A percentile compares a stretch with the other conserved stretches of the same genome.
Conservation (phyloP, 2,329 filamentous ascomycete species). For the Aaosphaeria pasadenensis region DNA sequence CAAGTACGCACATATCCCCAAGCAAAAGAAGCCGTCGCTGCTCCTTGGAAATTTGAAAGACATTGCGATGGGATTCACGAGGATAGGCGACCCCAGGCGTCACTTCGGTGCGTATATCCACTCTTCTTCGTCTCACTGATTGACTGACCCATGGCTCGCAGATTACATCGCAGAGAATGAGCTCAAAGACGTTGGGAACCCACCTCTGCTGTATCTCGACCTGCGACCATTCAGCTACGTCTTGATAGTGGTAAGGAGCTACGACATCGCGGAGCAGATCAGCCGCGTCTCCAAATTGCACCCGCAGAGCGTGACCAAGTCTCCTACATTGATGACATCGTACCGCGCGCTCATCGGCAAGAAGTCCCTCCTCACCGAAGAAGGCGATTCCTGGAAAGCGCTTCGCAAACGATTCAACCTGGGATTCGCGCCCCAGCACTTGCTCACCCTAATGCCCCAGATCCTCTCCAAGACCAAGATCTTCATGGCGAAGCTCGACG, state of each 20-base stretch:
- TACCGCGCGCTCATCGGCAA: conserved; percentile 21
- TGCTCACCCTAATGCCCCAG: conserved; percentile 31
- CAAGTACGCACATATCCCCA: conserved; percentile 20
- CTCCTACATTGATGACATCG: conserved; percentile 24
- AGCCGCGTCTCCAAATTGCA: conserved; percentile 22
- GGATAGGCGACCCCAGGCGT: conserved; percentile 17
- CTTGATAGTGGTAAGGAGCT: conserved; percentile 22
- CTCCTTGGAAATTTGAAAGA: conserved; percentile 24
- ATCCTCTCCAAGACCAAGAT: conserved; percentile 34
- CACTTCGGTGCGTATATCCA: conserved; percentile 20
- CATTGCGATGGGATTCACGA: conserved; percentile 24
- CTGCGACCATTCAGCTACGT: conserved; percentile 27
- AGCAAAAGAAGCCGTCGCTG: conserved; percentile 16
- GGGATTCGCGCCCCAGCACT: conserved; percentile 36
- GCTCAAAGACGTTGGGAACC: conserved; percentile 21
- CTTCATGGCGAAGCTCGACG: conserved; percentile 30
- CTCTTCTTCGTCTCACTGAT: background rate
- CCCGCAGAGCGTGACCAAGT: conserved; percentile 32
- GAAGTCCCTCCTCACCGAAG: conserved; percentile 22
- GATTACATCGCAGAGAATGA: conserved; percentile 33
- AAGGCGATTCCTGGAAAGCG: conserved; percentile 33
- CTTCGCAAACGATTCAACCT: conserved; percentile 35
- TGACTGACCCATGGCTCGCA: conserved; percentile 6
- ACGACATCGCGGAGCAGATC: conserved; percentile 35
- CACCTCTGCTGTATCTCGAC: conserved; percentile 27